Conservation (phyloP, 768 basidiomycete species). For the Termitomyces sp. region DNA sequence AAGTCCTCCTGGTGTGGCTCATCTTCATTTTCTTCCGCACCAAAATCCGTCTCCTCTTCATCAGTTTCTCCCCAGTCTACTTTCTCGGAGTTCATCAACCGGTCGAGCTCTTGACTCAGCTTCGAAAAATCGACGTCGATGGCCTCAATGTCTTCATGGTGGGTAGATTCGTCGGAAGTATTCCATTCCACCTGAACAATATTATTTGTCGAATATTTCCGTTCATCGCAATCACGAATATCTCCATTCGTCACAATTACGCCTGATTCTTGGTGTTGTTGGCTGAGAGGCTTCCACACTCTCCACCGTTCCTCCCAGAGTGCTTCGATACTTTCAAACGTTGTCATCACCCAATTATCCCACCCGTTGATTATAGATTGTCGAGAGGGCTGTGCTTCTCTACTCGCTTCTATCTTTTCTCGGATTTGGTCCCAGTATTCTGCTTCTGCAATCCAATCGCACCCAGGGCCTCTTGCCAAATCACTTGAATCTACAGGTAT, state of each 20-base stretch:
- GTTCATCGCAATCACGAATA: too few species aligned
- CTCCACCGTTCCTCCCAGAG: constrained; percentile 70
- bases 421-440: constrained; percentile 74
- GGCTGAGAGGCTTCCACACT: constrained; percentile 51
- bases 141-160: constrained; percentile 17
- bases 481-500: constrained; percentile 71
- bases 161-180: not conserved
- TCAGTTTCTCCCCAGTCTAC: constrained; percentile 25
- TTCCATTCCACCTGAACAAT: not conserved
- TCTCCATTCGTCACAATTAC: not conserved
- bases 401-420: constrained; percentile 52
- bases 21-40: constrained; percentile 24
- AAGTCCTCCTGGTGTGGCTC: constrained; percentile 21
- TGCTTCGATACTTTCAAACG: constrained; percentile 87
- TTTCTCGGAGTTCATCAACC: constrained; percentile 28
- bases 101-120: constrained; percentile 47
- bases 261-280: not conserved
- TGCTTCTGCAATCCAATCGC: constrained; percentile 69
- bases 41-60: constrained; percentile 15
- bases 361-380: constrained; percentile 35
- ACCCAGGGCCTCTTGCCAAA: constrained; percentile 50
- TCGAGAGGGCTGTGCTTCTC: constrained; percentile 12
- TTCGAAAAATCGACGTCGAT: constrained; percentile 52
- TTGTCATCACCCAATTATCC: constrained; percentile 79
- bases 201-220: not conserved